Base-by-base conservation (phyloP, 2,329 filamentous ascomycete genomes). In the Monilinia polystroma region DNA sequence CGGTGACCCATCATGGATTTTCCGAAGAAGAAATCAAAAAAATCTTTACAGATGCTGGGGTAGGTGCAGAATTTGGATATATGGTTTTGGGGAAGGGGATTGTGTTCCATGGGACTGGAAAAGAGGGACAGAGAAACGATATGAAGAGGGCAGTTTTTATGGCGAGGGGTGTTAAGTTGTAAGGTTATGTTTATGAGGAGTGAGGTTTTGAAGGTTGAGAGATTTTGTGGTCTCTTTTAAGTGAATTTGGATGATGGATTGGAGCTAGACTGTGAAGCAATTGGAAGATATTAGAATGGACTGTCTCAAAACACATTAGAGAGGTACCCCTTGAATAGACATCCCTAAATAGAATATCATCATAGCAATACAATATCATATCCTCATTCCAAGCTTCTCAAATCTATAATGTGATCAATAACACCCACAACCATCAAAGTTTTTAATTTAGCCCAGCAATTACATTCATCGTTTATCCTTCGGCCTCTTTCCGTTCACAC, bases 1-100 rank as follows among this genome's bases (percentile, higher is more conserved):
- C 87, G 0, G 83, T 93, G 26, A 84, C 83, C 43, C 87, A 89
- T 64, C 81, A 87, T 69, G 89, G 90, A 0, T 93, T 93, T 76
- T 83, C 81, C 1, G 78, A 85, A 74, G 81, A 83, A 14, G 80
- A 84, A 38, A 84, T 92, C 63, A 81, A 79, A 72, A 76, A 78
- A 29, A 82, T 91, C 70, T 92, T 91, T 72, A 81, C 83, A 66
- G 78, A 79, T n/a, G 90, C 89, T 0, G 89, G 90, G 0, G 80
- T 83, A 23, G 82, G 79, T 0, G 76, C 77, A 11, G 81, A 80
- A n/a, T 89, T 92, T 73, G 81, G 79, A 12, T 84, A 90, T 66
- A 67, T 69, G 55, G 67, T 70, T 14, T 58, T 75, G 43, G 75
- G 75, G 4, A 74, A 72, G 47, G 74, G 73, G 0, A 66, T 75